Evolutionary conservation across 2,329 filamentous ascomycete genomes (phyloP).

Genomic region (Onygenales sp.): DNA sequence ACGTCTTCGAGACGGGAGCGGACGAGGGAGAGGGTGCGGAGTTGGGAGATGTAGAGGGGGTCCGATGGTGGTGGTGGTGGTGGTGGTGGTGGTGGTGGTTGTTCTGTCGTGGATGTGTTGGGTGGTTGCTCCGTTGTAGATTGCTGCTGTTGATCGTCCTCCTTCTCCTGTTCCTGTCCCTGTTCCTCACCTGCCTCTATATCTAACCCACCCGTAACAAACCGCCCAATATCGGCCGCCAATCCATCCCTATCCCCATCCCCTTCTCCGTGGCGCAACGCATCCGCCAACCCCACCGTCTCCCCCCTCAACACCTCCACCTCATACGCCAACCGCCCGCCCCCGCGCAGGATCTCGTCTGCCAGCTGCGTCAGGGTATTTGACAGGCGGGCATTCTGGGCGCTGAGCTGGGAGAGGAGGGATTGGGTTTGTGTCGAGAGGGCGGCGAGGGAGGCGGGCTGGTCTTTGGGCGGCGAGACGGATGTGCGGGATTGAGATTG

Average conservation of each 20-base stretch:
- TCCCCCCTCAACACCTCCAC: constrained; percentile 90
- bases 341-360: constrained; percentile 86
- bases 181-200: neutral
- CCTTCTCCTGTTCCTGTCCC: neutral
- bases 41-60: constrained; percentile 62
- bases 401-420: constrained; percentile 77
- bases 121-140: neutral
- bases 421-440: constrained; percentile 72
- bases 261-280: constrained; percentile 42
- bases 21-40: constrained; percentile 75
- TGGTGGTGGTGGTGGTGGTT: neutral
- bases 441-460: constrained; percentile 55
- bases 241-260: constrained; percentile 46
- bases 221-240: constrained; percentile 61
- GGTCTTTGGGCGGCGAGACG: constrained; percentile 17
- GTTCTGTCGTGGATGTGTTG: no score
- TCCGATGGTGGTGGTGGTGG: constrained; percentile 25
- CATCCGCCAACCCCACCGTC: constrained; percentile 68
- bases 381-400: constrained; percentile 75
- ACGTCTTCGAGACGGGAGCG: constrained; percentile 78
- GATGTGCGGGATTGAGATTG: constrained; percentile 21
- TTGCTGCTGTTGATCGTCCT: constrained; percentile 3
- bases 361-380: constrained; percentile 78
- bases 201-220: constrained; percentile 47
- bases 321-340: constrained; percentile 82